Conservation (phyloP, 257 asterid species). For the Scutellaria baicalensis region DNA sequence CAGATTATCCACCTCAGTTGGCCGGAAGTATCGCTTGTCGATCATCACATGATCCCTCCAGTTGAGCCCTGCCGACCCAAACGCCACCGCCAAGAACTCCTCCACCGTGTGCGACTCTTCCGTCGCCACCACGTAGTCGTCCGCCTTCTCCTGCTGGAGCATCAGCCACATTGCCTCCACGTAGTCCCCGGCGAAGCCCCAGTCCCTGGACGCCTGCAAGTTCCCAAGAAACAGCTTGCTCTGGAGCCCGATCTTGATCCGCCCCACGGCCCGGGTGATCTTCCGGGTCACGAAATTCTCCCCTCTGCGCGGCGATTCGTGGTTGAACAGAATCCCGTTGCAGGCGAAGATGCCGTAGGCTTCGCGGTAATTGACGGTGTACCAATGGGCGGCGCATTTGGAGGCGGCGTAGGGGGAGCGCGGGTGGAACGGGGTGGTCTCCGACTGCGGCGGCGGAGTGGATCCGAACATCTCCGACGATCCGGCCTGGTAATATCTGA, state of each 20-base stretch:
- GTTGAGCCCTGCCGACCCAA: conserved; percentile 71
- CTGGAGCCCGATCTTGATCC: conserved; percentile 89
- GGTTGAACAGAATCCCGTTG: conserved; percentile 90
- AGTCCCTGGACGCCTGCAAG: conserved; percentile 80
- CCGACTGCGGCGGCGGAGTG: conserved; percentile 92
- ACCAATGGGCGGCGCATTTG: conserved; percentile 98
- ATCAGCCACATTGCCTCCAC: conserved; percentile 99
- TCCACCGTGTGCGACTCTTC: conserved; percentile 96
- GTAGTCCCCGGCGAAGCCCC: conserved; percentile 97
- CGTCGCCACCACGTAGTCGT: conserved; percentile 94
- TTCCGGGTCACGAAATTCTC: conserved; percentile 97
- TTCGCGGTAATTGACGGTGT: conserved; percentile 94
- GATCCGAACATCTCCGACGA: conserved; percentile 99
- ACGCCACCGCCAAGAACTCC: conserved; percentile 71
- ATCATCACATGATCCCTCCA: conserved; percentile 94
- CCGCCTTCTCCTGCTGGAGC: conserved; percentile 95
- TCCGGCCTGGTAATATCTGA: conserved; percentile 89
- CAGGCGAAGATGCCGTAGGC: conserved; percentile 89
- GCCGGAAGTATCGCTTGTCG: conserved; percentile 81
- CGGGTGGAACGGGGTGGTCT: conserved; percentile 77
- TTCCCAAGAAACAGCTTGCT: conserved; percentile 86
- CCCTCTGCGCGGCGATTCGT: conserved; percentile 86
- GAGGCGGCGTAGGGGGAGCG: conserved; percentile 97
- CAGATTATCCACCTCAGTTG: conserved; percentile 86
- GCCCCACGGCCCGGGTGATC: conserved; percentile 90